Base-by-base conservation (phyloP, 2,329 filamentous ascomycete species). In the Sporothrix humicola region DNA sequence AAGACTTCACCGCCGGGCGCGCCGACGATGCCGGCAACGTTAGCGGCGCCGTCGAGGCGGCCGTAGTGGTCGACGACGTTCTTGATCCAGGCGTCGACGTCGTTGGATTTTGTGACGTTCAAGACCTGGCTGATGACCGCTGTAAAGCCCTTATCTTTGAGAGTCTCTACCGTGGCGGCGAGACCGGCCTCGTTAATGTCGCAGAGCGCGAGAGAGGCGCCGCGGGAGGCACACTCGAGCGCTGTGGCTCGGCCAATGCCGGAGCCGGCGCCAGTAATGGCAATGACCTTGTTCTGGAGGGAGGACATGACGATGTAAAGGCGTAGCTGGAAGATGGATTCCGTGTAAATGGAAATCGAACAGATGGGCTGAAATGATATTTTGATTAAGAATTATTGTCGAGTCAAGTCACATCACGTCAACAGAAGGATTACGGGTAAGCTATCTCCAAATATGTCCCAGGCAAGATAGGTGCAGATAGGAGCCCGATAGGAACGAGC, bases 11-110 rank as follows among this genome's bases (percentile, higher is more conserved):
- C 83, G 4, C 59, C 59, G 12, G 46, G 59, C 3, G 59, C 17
- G 46, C 84, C 84, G 74, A 86, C 84, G 52, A 83, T 77, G 58
- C 86, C 86, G 5, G 88, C 88, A 8, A 87, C 82, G 69, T 90
- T 89, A 6, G 85, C 87, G 26, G 87, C 86, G 7, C 86, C 84
- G 76, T 88, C 85, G 10, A 89, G 82, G 71, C 84, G 83, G 4
- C 87, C 87, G 71, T 86, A 86, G 48, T 82, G 82, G n/a, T 81
- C 77, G 23, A 88, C 78, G 12, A 84, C 83, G 68, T 78, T 79
- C 10, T 81, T 79, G 65, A 88, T 83, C 87, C 87, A 88, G 37
- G 77, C 77, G 48, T 89, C 85, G 13, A 89, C 87, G 44, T 87
- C 81, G 58, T 37, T 56, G 2, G 69, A 63, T 20, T 42, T 52